phyloP scores from a whole-genome alignment of 1,284 basidiomycete species.

The Ceraceosorus guamensis region DNA sequence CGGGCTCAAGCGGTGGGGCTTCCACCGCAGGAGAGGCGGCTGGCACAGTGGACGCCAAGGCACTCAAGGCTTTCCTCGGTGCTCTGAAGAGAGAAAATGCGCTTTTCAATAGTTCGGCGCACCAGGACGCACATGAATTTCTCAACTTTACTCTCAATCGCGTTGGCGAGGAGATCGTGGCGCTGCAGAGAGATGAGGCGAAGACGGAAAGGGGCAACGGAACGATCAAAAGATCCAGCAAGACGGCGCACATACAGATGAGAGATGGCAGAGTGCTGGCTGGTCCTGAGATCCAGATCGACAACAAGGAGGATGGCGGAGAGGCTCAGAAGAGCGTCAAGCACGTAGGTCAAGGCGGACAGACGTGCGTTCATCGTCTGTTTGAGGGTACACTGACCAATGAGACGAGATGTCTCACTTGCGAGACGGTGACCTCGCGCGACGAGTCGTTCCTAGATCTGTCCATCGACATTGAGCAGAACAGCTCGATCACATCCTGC shows the following conservation, averaged over 20 bases:
- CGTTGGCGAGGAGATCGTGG: slow-evolving; percentile 84
- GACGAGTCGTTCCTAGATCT: slow-evolving; percentile 95
- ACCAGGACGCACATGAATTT: neutral
- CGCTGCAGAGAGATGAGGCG: slow-evolving; percentile 26
- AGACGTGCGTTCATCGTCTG: slow-evolving; percentile 79
- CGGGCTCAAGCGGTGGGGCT: neutral
- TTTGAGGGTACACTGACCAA: slow-evolving; percentile 91
- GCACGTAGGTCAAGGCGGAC: slow-evolving; percentile 48
- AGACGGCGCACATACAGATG: slow-evolving; percentile 7
- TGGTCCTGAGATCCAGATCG: slow-evolving; percentile 4
- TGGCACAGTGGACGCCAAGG: slow-evolving; percentile 19
- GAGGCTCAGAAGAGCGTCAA: slow-evolving; percentile 25
- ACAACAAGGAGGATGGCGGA: slow-evolving; percentile 6
- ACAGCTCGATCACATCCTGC: slow-evolving; percentile 89
- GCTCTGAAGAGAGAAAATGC: slow-evolving; percentile 30
- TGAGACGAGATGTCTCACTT: slow-evolving; percentile 92
- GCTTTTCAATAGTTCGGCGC: neutral
- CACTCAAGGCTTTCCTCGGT: slow-evolving; percentile 31
- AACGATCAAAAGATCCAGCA: neutral
- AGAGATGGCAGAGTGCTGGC: slow-evolving; percentile 14
- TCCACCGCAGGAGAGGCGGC: neutral
- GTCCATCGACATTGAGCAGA: slow-evolving; percentile 96
- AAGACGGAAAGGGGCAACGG: slow-evolving; percentile 3
- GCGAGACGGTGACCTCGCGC: slow-evolving; percentile 73
- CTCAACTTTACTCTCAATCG: slow-evolving; percentile 55